Evolutionary conservation across 1,139 yeast genomes (phyloP).

Genomic region (Suhomyces bolitotheri): DNA sequence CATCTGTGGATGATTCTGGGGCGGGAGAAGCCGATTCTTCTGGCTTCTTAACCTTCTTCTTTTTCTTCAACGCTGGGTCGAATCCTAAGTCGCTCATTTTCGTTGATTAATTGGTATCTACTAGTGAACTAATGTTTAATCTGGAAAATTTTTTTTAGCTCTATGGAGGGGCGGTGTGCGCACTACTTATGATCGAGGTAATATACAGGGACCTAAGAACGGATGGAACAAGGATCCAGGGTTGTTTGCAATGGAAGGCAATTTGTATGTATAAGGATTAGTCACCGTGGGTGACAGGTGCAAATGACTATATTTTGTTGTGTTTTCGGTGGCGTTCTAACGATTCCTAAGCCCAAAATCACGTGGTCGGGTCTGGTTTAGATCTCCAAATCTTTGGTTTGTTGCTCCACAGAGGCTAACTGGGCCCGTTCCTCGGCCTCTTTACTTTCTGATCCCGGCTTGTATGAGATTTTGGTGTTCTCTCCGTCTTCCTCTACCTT

Average conservation of each 20-base stretch:
- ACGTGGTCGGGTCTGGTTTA: neutral
- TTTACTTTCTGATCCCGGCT: slow-evolving; percentile 51
- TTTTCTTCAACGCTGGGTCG: slow-evolving; percentile 79
- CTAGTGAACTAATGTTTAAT: neutral
- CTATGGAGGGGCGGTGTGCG: slow-evolving; percentile 6
- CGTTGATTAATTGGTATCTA: neutral
- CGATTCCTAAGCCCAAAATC: too few species aligned
- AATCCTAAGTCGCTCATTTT: slow-evolving; percentile 65
- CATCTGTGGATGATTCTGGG: slow-evolving; percentile 40
- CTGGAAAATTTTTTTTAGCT: slow-evolving; percentile 12
- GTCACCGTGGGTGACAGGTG: too few species aligned
- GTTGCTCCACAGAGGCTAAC: slow-evolving; percentile 15
- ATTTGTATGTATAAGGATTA: too few species aligned
- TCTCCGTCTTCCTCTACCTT: slow-evolving; percentile 46
- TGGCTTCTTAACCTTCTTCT: slow-evolving; percentile 59
- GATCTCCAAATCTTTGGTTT: slow-evolving; percentile 17
- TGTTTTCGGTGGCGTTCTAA: too few species aligned
- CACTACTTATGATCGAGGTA: slow-evolving; percentile 8
- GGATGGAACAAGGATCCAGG: neutral
- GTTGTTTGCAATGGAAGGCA: too few species aligned
- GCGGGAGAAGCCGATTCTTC: slow-evolving; percentile 40
- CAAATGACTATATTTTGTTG: too few species aligned
- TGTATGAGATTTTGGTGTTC: slow-evolving; percentile 47
- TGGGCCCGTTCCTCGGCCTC: slow-evolving; percentile 46
- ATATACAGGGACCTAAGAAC: slow-evolving; percentile 9